phyloP scores from a whole-genome alignment of 2,329 filamentous ascomycete genomes.

The Alternaria alternata region DNA sequence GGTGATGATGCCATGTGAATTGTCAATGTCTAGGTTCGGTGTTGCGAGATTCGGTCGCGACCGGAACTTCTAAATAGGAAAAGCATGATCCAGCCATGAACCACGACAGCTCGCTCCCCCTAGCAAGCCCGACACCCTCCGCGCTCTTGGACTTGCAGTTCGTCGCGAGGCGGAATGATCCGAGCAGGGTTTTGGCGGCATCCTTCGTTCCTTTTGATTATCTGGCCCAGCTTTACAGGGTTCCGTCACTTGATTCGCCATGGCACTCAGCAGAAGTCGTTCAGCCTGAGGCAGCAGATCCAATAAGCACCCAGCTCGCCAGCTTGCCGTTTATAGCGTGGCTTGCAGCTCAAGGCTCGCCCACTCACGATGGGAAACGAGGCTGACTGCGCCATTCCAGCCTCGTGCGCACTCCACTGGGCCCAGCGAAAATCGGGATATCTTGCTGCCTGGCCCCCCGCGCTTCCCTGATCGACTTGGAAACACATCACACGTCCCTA shows the following conservation, averaged over 20 bases:
- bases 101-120: constrained; percentile 29
- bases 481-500: constrained; percentile 32
- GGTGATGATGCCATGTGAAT: constrained; percentile 15
- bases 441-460: constrained; percentile 47
- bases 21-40: constrained; percentile 1
- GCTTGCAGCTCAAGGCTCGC: constrained; percentile 44
- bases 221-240: constrained; percentile 35
- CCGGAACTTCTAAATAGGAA: constrained; percentile 29
- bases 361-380: constrained; percentile 50
- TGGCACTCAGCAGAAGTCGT: constrained; percentile 26
- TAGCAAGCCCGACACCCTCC: constrained; percentile 25
- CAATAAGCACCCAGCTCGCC: constrained; percentile 48
- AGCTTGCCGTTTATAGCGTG: constrained; percentile 47
- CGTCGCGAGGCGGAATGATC: constrained; percentile 38
- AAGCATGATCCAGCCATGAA: constrained; percentile 35
- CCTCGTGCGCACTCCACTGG: constrained; percentile 46
- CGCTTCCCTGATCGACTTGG: constrained; percentile 37
- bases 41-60: constrained; percentile 18
- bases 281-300: constrained; percentile 43
- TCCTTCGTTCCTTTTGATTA: constrained; percentile 42
- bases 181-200: constrained; percentile 42
- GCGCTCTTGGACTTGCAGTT: constrained; percentile 34
- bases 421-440: constrained; percentile 44
- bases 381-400: constrained; percentile 50
- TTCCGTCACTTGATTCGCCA: constrained; percentile 39